Base-by-base conservation (phyloP, 2,329 filamentous ascomycete genomes). In the Trichoderma sp. region DNA sequence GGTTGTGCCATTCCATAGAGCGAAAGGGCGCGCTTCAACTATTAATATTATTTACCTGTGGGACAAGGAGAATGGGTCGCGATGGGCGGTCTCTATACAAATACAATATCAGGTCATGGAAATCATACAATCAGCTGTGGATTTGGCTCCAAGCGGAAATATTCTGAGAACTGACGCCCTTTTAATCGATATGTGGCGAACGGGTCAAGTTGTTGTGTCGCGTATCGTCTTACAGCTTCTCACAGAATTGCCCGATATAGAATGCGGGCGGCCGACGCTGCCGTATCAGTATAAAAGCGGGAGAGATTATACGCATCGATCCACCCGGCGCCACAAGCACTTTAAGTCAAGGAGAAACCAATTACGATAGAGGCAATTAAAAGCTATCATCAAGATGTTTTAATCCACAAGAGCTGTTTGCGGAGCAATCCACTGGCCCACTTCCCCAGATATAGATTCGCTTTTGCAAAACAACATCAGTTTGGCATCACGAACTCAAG, bases 361-460 rank as follows among this genome's bases (percentile, higher is more conserved):
- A 71, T 71, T 38, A 60, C 24, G 50, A 41, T 71, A 41, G 16
- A 60, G 24, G 50, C 9, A 71, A 71, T 41, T 8, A 59, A 71
- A 71, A 29, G 50, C 21, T 69, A 38, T 27, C 31, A 41, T 18
- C 4, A 5, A n/a, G 33, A 33, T 35, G 29, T 38, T 45, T 45
- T 7, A 60, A 71, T 41, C 67, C 67, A 71, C 67, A 71, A 33
- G 2, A 60, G 16, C 31, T 60, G 24, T 60, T 14, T 27, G 67
- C 53, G 50, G 50, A 71, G 67, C 21, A 41, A 35, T 35, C 31
- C 14, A 60, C 16, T 41, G 67, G 33, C 53, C 67, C 67, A 71
- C 67, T 71, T 71, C 67, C 67, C 67, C 67, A 60, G 67, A 71
- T 71, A 59, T 18, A 21, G 50, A 69, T 59, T 60, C 66, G 41